These are phyloP conservation scores for Xylariaceae sp. DNA, from an alignment of 2,329 filamentous ascomycete species.

Conservation along the genomic window DNA sequence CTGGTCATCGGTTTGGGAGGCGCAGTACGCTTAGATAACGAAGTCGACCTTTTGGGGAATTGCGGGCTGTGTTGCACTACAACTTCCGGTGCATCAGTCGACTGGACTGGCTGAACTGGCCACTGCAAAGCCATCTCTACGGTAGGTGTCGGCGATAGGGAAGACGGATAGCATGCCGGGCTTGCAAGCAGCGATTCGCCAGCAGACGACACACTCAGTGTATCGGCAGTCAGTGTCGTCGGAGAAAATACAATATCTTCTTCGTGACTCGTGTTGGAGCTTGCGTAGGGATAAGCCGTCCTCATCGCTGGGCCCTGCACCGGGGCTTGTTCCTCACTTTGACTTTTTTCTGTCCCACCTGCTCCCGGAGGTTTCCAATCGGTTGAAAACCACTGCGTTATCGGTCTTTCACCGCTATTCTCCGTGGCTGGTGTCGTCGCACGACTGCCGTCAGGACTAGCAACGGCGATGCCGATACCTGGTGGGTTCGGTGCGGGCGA, in stretches of 20 bases:
- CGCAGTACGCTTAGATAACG: slow-evolving; percentile 3
- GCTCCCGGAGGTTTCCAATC: not conserved
- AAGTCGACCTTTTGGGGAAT: slow-evolving; percentile 18
- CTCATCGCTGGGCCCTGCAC: not conserved
- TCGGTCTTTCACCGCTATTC: slow-evolving; percentile 9
- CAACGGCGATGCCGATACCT: slow-evolving; percentile 13
- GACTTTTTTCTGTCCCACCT: not conserved
- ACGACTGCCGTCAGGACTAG: slow-evolving; percentile 1
- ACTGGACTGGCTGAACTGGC: not conserved
- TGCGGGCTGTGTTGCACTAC: not conserved
- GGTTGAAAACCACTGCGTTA: slow-evolving; percentile 19
- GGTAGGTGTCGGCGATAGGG: slow-evolving; percentile 1
- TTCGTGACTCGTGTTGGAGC: not conserved
- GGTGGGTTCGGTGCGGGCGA: slow-evolving; percentile 16
- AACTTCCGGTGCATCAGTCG: too few relatives aligned
- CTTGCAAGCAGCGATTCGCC: not conserved
- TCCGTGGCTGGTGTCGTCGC: not conserved
- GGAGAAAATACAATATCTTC: slow-evolving; percentile 12
- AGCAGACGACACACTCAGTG: not conserved
- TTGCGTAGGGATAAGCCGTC: slow-evolving; percentile 5
- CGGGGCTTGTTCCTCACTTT: slow-evolving; percentile 3
- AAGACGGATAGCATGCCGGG: slow-evolving; percentile 2
- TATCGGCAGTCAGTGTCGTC: not conserved
- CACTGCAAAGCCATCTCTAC: slow-evolving; percentile 1
- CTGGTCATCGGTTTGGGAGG: slow-evolving; percentile 4